Conservation (phyloP, 306 rosid genomes). For the Dryas drummondii region DNA sequence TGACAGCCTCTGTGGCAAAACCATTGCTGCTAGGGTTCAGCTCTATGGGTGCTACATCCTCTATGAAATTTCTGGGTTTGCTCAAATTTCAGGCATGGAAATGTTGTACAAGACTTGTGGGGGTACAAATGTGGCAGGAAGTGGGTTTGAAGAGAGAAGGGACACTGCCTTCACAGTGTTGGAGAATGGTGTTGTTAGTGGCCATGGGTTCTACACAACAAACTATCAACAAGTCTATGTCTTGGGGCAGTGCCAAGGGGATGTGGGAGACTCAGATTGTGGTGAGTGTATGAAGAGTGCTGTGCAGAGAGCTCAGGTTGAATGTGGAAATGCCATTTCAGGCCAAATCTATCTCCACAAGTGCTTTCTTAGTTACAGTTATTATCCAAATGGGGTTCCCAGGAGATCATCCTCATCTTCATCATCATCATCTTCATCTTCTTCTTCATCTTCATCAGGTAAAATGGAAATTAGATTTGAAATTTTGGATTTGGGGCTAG, state of each 20-base stretch:
- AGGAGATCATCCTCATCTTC: constrained; percentile 53
- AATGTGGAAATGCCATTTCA: constrained; percentile 81
- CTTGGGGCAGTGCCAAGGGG: constrained; percentile 92
- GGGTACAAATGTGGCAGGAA: constrained; percentile 55
- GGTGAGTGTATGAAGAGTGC: constrained; percentile 76
- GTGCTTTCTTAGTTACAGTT: constrained; percentile 78
- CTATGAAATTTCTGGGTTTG: constrained; percentile 71
- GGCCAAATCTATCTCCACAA: constrained; percentile 84
- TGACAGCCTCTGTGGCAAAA: constrained; percentile 63
- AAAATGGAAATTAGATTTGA: background rate
- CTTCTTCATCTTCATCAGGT: constrained; percentile 64
- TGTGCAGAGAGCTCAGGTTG: constrained; percentile 79
- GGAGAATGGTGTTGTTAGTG: constrained; percentile 77
- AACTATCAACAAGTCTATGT: constrained; percentile 68
- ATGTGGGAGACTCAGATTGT: constrained; percentile 84
- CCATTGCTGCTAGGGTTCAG: constrained; percentile 80
- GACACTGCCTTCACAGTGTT: constrained; percentile 71
- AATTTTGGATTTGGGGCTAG: constrained; percentile 6
- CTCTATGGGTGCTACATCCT: constrained; percentile 78
- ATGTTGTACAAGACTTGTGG: constrained; percentile 81
- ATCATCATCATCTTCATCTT: constrained; percentile 27
- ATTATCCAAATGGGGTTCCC: constrained; percentile 92
- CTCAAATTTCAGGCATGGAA: constrained; percentile 85
- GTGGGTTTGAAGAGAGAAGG: constrained; percentile 76
- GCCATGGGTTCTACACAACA: constrained; percentile 79